Base-by-base conservation (phyloP, 768 basidiomycete species). In the Russula compacta region DNA sequence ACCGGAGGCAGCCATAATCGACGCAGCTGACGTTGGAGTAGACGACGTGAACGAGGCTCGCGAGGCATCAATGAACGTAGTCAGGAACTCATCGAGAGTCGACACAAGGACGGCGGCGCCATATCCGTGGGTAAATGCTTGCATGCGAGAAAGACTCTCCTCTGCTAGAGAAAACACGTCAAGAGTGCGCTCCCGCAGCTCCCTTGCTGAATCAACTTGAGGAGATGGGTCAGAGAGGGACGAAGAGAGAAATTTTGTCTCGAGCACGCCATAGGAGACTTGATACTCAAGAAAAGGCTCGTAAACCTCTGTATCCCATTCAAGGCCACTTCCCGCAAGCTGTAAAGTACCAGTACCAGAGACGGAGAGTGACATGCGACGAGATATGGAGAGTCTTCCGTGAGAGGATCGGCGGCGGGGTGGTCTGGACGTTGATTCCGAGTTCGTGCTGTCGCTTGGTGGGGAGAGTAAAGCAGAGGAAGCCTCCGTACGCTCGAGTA, bases 251-350 rank as follows among this genome's bases (percentile, higher is more conserved):
- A 83, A 79, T 7, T 84, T 81, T 39, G 81, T 78, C 72, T 99
- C 97, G 38, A 97, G 77, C 1, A 78, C 74, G 0, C 82, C 81
- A 71, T 98, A 98, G 58, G 95, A 88, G 17, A 83, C 77, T 67
- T 98, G 95, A 63, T 87, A 87, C 67, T 95, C 90, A 29, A 95
- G 79, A 75, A 98, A 98, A 2, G 95, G 92, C 70, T 95, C 93
- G 70, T 94, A 97, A 15, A 99, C 76, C 53, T 88, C 86, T 58
- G 86, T 86, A 68, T 98, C 93, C 97, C 97, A 98, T 60, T 86
- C 85, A 66, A 66, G 58, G 6, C 58, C 60, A 15, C 54, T 59
- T 44, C 63, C 56, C 59, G 59, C 36, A 29, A 53, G 57, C 44
- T 44, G 53, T n/a, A 55, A 47, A 14, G 43, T 24, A 33, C 56